Conservation (phyloP, 257 asterid genomes). For the Prunella vulgaris region DNA sequence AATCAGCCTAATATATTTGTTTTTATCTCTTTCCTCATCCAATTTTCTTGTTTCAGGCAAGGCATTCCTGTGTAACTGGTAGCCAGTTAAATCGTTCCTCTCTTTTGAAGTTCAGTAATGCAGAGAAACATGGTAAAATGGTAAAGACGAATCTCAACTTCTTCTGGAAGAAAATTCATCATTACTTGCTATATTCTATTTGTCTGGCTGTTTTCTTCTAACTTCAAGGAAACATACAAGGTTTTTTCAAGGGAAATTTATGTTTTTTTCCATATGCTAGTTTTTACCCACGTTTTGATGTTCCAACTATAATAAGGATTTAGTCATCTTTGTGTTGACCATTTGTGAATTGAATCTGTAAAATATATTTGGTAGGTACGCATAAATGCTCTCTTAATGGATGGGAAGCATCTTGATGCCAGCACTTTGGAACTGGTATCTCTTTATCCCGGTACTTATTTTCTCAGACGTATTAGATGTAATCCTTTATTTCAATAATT, state of each 20-base stretch:
- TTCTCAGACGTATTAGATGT: conserved; percentile 14
- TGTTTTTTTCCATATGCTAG: not conserved
- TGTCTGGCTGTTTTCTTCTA: not conserved
- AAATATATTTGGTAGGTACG: conserved; percentile 44
- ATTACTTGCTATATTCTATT: not conserved
- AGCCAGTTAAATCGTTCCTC: conserved; percentile 42
- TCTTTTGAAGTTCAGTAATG: conserved; percentile 39
- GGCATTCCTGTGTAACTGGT: conserved; percentile 32
- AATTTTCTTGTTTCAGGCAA: conserved; percentile 46
- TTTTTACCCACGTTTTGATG: not conserved
- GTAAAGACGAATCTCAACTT: conserved; percentile 34
- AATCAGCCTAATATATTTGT: not conserved
- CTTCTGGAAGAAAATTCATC: conserved; percentile 4
- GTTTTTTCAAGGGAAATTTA: not conserved
- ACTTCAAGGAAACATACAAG: not conserved
- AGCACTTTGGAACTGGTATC: conserved; percentile 59
- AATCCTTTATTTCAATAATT: not conserved
- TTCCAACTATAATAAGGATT: not conserved
- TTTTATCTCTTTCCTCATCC: not conserved
- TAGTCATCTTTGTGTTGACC: conserved; percentile 4
- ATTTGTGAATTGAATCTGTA: conserved; percentile 11
- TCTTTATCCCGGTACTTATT: conserved; percentile 39
- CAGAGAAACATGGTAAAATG: conserved; percentile 55
- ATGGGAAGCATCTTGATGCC: conserved; percentile 39
- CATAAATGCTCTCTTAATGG: conserved; percentile 45